phyloP scores from a whole-genome alignment of 768 basidiomycete species.

The Tylopilus felleus region DNA sequence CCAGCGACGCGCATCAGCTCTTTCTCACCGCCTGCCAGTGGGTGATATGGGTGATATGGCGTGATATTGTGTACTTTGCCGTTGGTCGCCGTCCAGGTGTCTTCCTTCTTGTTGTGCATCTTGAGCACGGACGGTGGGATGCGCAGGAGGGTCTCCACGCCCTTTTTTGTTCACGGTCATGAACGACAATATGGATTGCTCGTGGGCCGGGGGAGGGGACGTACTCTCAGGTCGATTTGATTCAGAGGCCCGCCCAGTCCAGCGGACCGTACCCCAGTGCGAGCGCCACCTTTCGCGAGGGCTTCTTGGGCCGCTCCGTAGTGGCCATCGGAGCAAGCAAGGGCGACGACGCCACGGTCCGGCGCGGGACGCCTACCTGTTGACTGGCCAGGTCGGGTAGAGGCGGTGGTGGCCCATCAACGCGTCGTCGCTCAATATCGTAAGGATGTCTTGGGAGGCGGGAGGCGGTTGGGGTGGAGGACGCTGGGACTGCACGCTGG shows the following conservation, averaged over 20 bases:
- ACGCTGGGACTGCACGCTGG: conserved; percentile 62
- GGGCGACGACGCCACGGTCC: conserved; percentile 34
- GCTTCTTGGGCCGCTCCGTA: conserved; percentile 52
- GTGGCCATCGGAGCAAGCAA: conserved; percentile 62
- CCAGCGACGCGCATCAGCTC: conserved; percentile 96
- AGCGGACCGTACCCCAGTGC: conserved; percentile 88
- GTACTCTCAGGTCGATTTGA: conserved; percentile 79
- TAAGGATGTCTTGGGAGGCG: conserved; percentile 17
- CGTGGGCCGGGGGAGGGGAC: conserved; percentile 24
- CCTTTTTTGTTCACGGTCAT: too few species aligned
- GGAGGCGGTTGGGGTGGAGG: conserved; percentile 7
- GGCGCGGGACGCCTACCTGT: conserved; percentile 31
- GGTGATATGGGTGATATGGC: conserved; percentile 86
- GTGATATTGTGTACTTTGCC: conserved; percentile 98
- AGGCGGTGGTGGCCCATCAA: conserved; percentile 54
- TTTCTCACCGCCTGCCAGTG: conserved; percentile 90
- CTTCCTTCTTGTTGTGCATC: conserved; percentile 74
- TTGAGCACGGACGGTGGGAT: conserved; percentile 77
- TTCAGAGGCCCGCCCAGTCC: conserved; percentile 94
- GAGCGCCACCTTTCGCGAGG: conserved; percentile 80
- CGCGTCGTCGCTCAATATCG: conserved; percentile 43
- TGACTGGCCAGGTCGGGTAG: conserved; percentile 39
- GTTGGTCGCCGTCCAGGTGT: conserved; percentile 91
- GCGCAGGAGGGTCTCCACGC: conserved; percentile 62
- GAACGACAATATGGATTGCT: too few species aligned